Conservation (phyloP, 148 eudicot species). For the Cornus controversa region DNA sequence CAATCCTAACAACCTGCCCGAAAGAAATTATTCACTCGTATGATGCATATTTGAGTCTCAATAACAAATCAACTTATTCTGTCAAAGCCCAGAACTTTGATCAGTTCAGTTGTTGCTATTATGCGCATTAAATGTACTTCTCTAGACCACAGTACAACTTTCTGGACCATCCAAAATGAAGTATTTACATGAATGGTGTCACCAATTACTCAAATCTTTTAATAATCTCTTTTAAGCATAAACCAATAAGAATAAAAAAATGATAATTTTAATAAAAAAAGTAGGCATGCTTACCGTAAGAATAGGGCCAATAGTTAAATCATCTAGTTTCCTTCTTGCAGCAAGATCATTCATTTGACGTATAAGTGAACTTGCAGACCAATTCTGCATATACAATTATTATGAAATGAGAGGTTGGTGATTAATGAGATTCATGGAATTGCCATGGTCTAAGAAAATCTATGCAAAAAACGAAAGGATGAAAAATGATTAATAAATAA, state of each 20-base stretch:
- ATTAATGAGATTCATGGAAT: neutral
- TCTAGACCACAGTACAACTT: too few relatives aligned
- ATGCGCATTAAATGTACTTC: too few relatives aligned
- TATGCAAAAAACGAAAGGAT: neutral
- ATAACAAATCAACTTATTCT: too few relatives aligned
- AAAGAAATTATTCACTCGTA: neutral
- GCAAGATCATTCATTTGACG: slow-evolving; percentile 69
- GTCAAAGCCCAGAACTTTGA: too few relatives aligned
- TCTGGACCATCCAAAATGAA: too few relatives aligned
- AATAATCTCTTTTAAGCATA: too few relatives aligned
- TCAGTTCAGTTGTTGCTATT: neutral
- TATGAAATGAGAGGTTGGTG: neutral
- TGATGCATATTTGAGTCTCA: too few relatives aligned
- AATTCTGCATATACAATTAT: slow-evolving; percentile 52
- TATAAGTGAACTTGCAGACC: slow-evolving; percentile 70
- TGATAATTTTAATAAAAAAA: neutral
- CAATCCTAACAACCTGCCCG: neutral
- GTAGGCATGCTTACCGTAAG: slow-evolving; percentile 58
- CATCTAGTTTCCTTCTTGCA: slow-evolving; percentile 74
- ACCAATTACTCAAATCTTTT: too few relatives aligned
- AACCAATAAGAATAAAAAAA: too few relatives aligned
- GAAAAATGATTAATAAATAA: neutral
- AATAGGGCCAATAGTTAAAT: slow-evolving; percentile 81
- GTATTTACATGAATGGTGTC: too few relatives aligned
- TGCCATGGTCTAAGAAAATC: neutral